phyloP scores from a whole-genome alignment of 1,284 basidiomycete genomes.

The Sphaerobolus stellatus region DNA sequence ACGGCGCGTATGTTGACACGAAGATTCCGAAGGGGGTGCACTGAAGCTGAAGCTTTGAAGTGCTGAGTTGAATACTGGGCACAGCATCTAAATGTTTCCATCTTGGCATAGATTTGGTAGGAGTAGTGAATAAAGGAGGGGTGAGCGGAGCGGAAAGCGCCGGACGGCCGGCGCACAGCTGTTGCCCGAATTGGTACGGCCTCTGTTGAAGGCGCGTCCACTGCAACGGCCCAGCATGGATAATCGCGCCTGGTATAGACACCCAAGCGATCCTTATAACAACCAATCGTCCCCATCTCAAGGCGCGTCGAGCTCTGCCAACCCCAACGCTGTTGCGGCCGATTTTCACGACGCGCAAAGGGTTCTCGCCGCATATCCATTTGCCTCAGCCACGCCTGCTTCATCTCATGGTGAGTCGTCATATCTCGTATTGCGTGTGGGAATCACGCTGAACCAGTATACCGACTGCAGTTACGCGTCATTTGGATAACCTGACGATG shows the following conservation, averaged over 20 bases:
- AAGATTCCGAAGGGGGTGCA: too few relatives aligned
- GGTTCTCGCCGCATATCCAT: conserved; percentile 62
- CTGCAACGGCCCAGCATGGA: too few relatives aligned
- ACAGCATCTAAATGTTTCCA: too few relatives aligned
- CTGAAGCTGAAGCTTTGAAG: too few relatives aligned
- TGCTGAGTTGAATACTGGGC: too few relatives aligned
- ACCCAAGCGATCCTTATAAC: neutral
- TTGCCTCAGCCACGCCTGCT: conserved; percentile 62
- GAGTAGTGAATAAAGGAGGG: too few relatives aligned
- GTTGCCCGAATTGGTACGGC: too few relatives aligned
- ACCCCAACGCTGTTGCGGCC: neutral
- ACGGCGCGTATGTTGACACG: too few relatives aligned
- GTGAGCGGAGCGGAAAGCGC: too few relatives aligned
- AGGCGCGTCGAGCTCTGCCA: neutral
- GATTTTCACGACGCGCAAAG: conserved; percentile 57
- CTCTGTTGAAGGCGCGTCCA: too few relatives aligned
- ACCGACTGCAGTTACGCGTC: conserved; percentile 52
- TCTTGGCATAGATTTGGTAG: too few relatives aligned
- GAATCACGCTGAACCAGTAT: neutral
- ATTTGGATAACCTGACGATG: conserved; percentile 57
- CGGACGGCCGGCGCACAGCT: too few relatives aligned
- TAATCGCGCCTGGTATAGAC: conserved; percentile 7
- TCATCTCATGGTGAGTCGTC: conserved; percentile 57
- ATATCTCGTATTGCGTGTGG: conserved; percentile 8
- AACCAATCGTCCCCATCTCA: conserved; percentile 3